A percentile compares a stretch with the other conserved stretches of the same genome.
Conservation (phyloP, 2,329 filamentous ascomycete species). For the Aspergillus caelatus region DNA sequence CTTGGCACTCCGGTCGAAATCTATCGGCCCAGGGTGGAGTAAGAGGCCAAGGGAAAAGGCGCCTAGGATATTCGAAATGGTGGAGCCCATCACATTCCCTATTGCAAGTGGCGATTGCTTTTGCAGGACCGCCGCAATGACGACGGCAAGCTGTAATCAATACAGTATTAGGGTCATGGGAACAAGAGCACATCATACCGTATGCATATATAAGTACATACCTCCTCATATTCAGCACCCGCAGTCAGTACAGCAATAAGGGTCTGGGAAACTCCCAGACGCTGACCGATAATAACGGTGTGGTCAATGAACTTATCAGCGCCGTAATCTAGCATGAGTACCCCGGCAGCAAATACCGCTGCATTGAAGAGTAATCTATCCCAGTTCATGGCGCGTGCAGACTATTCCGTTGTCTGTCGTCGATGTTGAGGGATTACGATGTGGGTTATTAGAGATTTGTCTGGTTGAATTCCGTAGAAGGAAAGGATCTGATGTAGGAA, state of each 20-base stretch:
- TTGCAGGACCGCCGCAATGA: slow-evolving; percentile 52
- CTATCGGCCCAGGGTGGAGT: slow-evolving; percentile 37
- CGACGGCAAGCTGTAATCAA: slow-evolving; percentile 48
- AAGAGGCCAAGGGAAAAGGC: slow-evolving; percentile 58
- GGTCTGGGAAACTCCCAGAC: slow-evolving; percentile 50
- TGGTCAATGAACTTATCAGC: slow-evolving; percentile 58
- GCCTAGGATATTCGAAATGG: slow-evolving; percentile 59
- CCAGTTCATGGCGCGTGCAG: background rate
- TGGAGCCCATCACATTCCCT: slow-evolving; percentile 59
- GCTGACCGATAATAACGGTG: slow-evolving; percentile 51
- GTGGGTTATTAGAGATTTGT: background rate
- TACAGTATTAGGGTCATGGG: background rate
- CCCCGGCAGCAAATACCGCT: slow-evolving; percentile 35
- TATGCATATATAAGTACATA: slow-evolving; percentile 21
- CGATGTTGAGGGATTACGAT: background rate
- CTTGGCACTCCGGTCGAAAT: slow-evolving; percentile 54
- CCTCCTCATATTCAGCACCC: slow-evolving; percentile 61
- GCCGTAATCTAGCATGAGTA: slow-evolving; percentile 56
- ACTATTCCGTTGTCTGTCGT: background rate
- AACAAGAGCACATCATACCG: background rate
- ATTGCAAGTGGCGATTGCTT: slow-evolving; percentile 52
- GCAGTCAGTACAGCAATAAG: slow-evolving; percentile 57
- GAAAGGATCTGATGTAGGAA: background rate
- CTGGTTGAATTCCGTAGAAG: too few species aligned
- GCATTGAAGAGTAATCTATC: background rate